Base-by-base conservation (phyloP, 108 stramenopile species). In the Nitzschia sp. region DNA sequence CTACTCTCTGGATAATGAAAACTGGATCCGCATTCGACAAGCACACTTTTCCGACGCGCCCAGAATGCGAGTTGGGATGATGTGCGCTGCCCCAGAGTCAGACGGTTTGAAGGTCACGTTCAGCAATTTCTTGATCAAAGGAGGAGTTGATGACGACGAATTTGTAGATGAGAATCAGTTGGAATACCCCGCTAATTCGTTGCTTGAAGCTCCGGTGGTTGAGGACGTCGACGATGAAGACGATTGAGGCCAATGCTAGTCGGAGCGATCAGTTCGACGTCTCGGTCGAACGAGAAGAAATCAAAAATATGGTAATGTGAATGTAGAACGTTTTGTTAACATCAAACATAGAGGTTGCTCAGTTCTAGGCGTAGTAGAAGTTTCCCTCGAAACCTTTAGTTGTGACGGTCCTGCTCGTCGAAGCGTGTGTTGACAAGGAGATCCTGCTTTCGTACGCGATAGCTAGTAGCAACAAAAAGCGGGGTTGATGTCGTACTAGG, bases 1-100 rank as follows among this genome's bases (percentile, higher is more conserved):
- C 33, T 75, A 81, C 62, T 81, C 80, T 21, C 42, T 81, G 31
- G 74, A 75, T 33, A 73, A 73, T 19, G 64, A 67, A 42, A 68
- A 81, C 34, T 81, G 80, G 80, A 71, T 63, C 48, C 70, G 68
- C 13, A 68, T 73, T 47, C 74, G 80, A 2, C 70, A 75, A 45
- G 74, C 70, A 4, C 46, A 74, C 55, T 75, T 81, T 25, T 55
- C 70, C 15, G 80, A 81, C 30, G 65, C 57, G 19, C 69, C 70
- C 15, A 64, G 65, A 46, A 38, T 81, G 24, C 48, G 66, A 1
- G 74, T 75, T 9, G 80, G 80, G 32, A 81, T 81, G 67, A 69
- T 68, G 69, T 61, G 65, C 36, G 80, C 80, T 3, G 74, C 72
- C 30, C 74, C 80, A 13, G 70, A 78, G 59, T 64, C 70, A 26